Conservation (phyloP, 1,284 basidiomycete genomes). For the Ustilago nuda region DNA sequence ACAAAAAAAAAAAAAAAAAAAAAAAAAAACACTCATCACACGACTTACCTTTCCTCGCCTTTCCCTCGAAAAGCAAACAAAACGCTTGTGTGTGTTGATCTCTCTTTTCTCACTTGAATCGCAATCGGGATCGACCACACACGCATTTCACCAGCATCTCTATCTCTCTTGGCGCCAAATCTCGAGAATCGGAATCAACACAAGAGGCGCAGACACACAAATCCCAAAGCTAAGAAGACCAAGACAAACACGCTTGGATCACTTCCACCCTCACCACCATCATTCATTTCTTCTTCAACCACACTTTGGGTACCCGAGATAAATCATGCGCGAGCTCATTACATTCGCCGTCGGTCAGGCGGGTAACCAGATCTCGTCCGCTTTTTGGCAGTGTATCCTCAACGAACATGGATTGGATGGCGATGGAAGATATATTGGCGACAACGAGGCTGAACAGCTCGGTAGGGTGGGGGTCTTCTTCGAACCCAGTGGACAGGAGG, state of each 20-base stretch:
- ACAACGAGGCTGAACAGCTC: conserved; percentile 61
- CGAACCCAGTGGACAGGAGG: conserved; percentile 61
- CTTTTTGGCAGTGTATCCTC: conserved; percentile 68
- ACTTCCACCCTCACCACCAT: conserved; percentile 12
- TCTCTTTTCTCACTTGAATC: background rate
- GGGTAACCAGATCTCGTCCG: conserved; percentile 74
- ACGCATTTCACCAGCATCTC: background rate
- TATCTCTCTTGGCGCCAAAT: background rate
- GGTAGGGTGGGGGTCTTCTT: conserved; percentile 68
- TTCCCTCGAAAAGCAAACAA: background rate
- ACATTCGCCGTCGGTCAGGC: conserved; percentile 72
- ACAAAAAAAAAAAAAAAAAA: conserved; percentile 4
- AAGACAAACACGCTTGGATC: conserved; percentile 26
- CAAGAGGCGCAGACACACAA: too few relatives aligned
- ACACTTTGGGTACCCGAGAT: too few relatives aligned
- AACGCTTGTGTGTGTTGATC: conserved; percentile 11
- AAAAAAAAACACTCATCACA: conserved; percentile 11
- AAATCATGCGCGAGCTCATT: conserved; percentile 51
- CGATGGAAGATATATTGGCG: conserved; percentile 65
- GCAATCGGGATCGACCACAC: background rate
- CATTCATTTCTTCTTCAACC: background rate
- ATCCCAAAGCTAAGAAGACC: background rate
- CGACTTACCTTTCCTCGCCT: background rate
- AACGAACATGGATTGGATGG: conserved; percentile 68
- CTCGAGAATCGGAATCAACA: background rate